A percentile compares a stretch with the other conserved stretches of the same genome.
Conservation (phyloP, 1,284 basidiomycete genomes). For the Polyporus tsugae region DNA sequence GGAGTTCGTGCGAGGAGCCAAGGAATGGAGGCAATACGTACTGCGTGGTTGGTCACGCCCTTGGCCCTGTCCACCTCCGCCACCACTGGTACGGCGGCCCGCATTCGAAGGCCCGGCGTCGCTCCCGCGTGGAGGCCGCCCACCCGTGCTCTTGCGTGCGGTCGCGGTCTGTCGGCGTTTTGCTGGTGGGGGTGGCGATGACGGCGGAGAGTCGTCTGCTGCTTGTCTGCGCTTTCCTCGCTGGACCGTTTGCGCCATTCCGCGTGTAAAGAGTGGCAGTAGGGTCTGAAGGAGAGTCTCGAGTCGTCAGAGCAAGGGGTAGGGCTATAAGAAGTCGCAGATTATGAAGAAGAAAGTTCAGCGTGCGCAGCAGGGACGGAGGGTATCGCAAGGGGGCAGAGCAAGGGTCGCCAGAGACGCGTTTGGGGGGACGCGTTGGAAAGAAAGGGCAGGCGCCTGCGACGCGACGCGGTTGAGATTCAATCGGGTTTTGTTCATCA, state of each 20-base stretch:
- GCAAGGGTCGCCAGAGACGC: conserved; percentile 7
- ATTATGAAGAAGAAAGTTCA: background rate
- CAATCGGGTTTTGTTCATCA: conserved; percentile 25
- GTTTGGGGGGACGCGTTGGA: conserved; percentile 20
- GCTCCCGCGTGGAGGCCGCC: conserved; percentile 49
- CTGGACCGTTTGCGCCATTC: conserved; percentile 46
- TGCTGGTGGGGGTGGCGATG: conserved; percentile 54
- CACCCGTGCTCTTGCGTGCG: conserved; percentile 81
- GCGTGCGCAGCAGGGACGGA: background rate
- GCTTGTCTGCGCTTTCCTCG: conserved; percentile 42
- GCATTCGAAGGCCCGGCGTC: conserved; percentile 34
- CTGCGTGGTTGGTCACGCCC: conserved; percentile 27
- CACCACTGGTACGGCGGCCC: conserved; percentile 28
- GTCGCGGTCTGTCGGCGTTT: conserved; percentile 56
- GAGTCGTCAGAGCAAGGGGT: no score
- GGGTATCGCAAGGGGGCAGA: conserved; percentile 24
- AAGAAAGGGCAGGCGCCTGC: conserved; percentile 21
- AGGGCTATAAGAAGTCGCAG: background rate
- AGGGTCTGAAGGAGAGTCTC: conserved; percentile 5
- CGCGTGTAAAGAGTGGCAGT: background rate
- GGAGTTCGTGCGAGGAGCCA: background rate
- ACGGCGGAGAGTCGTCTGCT: conserved; percentile 46
- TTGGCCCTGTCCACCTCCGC: conserved; percentile 24
- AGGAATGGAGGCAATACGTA: conserved; percentile 18
- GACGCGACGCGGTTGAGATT: conserved; percentile 36